Percentiles rank a stretch among this genome's conserved stretches.
Conservation (phyloP, 306 rosid species). For the Fragaria vesca region DNA sequence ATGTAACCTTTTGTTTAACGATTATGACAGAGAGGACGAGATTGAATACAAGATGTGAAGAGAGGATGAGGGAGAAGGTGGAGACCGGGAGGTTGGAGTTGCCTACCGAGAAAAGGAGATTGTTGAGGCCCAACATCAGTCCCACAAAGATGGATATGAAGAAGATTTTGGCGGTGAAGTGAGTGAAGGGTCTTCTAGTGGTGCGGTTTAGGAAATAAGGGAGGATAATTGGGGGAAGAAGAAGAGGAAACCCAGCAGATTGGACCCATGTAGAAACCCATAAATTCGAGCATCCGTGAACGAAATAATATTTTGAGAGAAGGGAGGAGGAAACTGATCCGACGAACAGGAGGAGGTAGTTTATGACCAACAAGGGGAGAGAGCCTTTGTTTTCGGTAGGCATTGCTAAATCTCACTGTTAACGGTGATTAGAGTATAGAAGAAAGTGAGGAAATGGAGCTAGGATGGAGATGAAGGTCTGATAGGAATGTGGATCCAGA, state of each 20-base stretch:
- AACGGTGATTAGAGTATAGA: not conserved
- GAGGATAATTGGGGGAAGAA: conserved; percentile 37
- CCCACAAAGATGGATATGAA: conserved; percentile 40
- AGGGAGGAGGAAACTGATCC: conserved; percentile 56
- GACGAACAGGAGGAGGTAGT: conserved; percentile 51
- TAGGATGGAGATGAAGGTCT: not conserved
- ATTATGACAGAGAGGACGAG: conserved; percentile 61
- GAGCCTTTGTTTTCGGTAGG: conserved; percentile 28
- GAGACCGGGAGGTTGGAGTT: conserved; percentile 65
- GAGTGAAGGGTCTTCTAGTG: conserved; percentile 44
- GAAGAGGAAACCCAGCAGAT: conserved; percentile 62
- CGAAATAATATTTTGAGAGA: conserved; percentile 66
- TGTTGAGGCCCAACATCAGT: conserved; percentile 57
- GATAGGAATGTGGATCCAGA: not conserved
- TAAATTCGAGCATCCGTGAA: conserved; percentile 55
- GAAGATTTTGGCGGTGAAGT: conserved; percentile 33
- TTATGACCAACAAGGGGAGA: conserved; percentile 42
- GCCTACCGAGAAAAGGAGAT: conserved; percentile 58
- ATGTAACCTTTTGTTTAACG: conserved; percentile 61
- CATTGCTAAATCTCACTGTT: not conserved
- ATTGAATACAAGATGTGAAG: conserved; percentile 59
- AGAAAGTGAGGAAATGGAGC: not conserved
- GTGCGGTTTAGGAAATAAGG: conserved; percentile 36
- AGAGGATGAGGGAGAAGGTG: conserved; percentile 61
- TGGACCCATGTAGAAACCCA: conserved; percentile 81